phyloP scores from a whole-genome alignment of 805 yeast species.

The Wickerhamiella siamensis region DNA sequence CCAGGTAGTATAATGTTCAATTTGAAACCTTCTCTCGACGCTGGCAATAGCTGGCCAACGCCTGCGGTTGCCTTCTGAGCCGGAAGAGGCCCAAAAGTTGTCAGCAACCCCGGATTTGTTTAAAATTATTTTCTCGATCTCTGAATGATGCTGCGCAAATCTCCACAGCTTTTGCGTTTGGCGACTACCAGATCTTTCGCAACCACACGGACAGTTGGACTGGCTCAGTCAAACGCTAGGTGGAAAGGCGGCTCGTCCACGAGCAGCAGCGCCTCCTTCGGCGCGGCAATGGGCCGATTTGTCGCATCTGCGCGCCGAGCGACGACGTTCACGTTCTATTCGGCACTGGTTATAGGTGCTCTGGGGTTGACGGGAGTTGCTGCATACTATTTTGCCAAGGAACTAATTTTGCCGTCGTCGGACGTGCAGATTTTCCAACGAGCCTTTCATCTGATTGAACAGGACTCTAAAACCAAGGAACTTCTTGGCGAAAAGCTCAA shows the following conservation, averaged over 20 bases:
- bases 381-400: slow-evolving; percentile 62
- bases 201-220: background rate
- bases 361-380: slow-evolving; percentile 34
- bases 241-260: background rate
- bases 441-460: slow-evolving; percentile 63
- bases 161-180: too few species aligned
- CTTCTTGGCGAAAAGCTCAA: slow-evolving; percentile 50
- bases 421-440: slow-evolving; percentile 83
- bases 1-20: too few species aligned
- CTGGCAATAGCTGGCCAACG: too few species aligned
- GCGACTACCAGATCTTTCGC: background rate
- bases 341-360: slow-evolving; percentile 24
- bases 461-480: slow-evolving; percentile 44
- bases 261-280: background rate
- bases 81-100: too few species aligned
- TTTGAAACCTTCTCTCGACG: too few species aligned
- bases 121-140: too few species aligned
- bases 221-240: background rate
- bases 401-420: slow-evolving; percentile 75
- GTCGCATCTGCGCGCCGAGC: slow-evolving; percentile 14
- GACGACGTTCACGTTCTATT: slow-evolving; percentile 22
- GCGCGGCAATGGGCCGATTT: background rate
- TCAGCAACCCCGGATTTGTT: background rate
- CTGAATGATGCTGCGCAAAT: too few species aligned
- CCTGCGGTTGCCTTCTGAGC: too few species aligned